Evolutionary conservation across 1,139 yeast species (phyloP), one percentile per base, ranked within the genome.

Genomic region (Yamadazyma triangularis): DNA sequence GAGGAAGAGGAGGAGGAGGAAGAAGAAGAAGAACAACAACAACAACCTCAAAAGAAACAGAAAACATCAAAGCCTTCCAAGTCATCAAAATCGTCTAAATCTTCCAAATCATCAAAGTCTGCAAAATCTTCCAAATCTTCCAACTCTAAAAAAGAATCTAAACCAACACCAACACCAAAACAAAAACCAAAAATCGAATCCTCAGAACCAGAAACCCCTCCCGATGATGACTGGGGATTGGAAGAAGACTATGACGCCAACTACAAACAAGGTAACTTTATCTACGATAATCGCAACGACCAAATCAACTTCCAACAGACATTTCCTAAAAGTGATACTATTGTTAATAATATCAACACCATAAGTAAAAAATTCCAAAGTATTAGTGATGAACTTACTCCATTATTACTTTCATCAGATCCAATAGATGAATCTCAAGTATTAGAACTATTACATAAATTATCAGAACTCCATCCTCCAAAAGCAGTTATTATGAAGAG

Each of bases 181-280:
- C 30, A 31, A 20, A 29, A 28, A 23, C 29, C 10, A 8, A 23
- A 23, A 29, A 25, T 28, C 56, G 15, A 11, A 23, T n/a, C 14
- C 11, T 3, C 53, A 49, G 35, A 51, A 44, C 20, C 20, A 7
- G 52, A 50, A 4, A 11, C 12, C 9, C 15, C n/a, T n/a, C 23
- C 53, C 30, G 73, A 67, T 42, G 51, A 63, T 4, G 73, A 67
- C 43, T 67, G 73, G 73, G 73, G 73, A 2, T 34, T 66, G 13
- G 68, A 61, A 8, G 70, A 61, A 14, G 39, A 45, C 22, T 35
- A 49, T 11, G 42, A 41, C 6, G 47, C 40, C 26, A 52, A 55
- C 15, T 41, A 34, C 25, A 48, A 51, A 9, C 36, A 41, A 16
- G 71, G 70, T 0, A 55, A 64, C 40, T 64, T 56, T 36, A 53